phyloP scores from a whole-genome alignment of 2,329 filamentous ascomycete genomes.

The Lojkania enalia region DNA sequence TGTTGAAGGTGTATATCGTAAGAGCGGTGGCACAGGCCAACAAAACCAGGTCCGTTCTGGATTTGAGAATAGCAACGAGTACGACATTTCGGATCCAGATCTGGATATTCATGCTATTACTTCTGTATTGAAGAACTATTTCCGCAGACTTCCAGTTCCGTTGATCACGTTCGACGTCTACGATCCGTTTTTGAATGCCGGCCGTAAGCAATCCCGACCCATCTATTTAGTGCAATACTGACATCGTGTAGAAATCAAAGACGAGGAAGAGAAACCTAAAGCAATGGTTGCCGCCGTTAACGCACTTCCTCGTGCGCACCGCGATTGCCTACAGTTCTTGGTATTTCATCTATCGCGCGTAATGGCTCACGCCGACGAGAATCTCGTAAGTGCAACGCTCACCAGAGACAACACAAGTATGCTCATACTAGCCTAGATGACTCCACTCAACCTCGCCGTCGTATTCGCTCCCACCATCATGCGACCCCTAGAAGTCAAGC shows the following conservation, averaged over 20 bases:
- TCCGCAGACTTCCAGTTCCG: slow-evolving; percentile 86
- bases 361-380: slow-evolving; percentile 78
- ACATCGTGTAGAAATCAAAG: slow-evolving; percentile 59
- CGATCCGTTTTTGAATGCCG: slow-evolving; percentile 81
- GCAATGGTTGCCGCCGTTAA: slow-evolving; percentile 75
- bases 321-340: slow-evolving; percentile 88
- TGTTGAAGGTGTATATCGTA: slow-evolving; percentile 95
- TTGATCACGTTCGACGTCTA: slow-evolving; percentile 93
- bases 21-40: slow-evolving; percentile 90
- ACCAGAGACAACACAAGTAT: not conserved
- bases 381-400: slow-evolving; percentile 64
- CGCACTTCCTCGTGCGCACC: slow-evolving; percentile 79
- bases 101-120: slow-evolving; percentile 96
- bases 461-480: slow-evolving; percentile 98
- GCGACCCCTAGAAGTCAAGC: slow-evolving; percentile 84
- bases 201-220: slow-evolving; percentile 56
- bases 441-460: slow-evolving; percentile 90
- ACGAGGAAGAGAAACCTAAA: slow-evolving; percentile 52
- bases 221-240: slow-evolving; percentile 1
- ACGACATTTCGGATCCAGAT: slow-evolving; percentile 89
- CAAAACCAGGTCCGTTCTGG: slow-evolving; percentile 88
- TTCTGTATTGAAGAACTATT: slow-evolving; percentile 95
- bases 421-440: slow-evolving; percentile 67
- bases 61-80: slow-evolving; percentile 84
- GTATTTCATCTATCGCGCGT: slow-evolving; percentile 92